These are phyloP conservation scores for Malassezia psittaci DNA, from an alignment of 1,284 basidiomycete genomes.

Conservation along the genomic window DNA sequence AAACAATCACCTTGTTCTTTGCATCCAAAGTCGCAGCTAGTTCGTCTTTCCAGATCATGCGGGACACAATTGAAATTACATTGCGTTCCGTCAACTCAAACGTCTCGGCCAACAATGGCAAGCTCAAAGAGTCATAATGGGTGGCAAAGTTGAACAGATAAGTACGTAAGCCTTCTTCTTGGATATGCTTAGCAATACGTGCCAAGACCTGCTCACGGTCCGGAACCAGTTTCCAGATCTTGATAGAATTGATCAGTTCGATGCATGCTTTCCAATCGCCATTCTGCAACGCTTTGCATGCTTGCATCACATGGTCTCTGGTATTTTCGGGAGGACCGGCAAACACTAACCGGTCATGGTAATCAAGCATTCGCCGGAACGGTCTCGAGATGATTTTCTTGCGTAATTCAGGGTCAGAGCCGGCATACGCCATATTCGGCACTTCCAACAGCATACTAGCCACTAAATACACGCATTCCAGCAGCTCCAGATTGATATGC, in stretches of 20 bases:
- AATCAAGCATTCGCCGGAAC: slow-evolving; percentile 88
- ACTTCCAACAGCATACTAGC: slow-evolving; percentile 98
- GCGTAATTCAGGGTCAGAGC: slow-evolving; percentile 69
- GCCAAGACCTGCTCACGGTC: slow-evolving; percentile 74
- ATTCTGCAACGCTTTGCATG: slow-evolving; percentile 86
- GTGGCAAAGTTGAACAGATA: slow-evolving; percentile 98
- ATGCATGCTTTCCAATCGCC: slow-evolving; percentile 95
- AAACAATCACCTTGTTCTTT: slow-evolving; percentile 70
- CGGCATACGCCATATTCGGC: slow-evolving; percentile 83
- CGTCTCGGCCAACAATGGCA: slow-evolving; percentile 72
- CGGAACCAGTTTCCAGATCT: slow-evolving; percentile 95
- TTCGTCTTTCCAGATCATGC: slow-evolving; percentile 99
- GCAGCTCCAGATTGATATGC: slow-evolving; percentile 96
- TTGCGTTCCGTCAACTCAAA: slow-evolving; percentile 70
- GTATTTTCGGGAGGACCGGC: slow-evolving; percentile 98
- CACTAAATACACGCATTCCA: slow-evolving; percentile 93
- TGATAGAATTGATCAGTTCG: slow-evolving; percentile 86
- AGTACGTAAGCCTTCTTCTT: slow-evolving; percentile 91
- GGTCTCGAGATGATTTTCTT: slow-evolving; percentile 79
- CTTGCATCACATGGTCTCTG: slow-evolving; percentile 98
- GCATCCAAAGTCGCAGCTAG: slow-evolving; percentile 80
- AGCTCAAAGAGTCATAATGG: slow-evolving; percentile 81
- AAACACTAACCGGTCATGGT: slow-evolving; percentile 94
- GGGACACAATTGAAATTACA: slow-evolving; percentile 84
- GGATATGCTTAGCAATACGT: slow-evolving; percentile 91